phyloP scores from a whole-genome alignment of 2,329 filamentous ascomycete genomes.

The Paecilomyces formosus region DNA sequence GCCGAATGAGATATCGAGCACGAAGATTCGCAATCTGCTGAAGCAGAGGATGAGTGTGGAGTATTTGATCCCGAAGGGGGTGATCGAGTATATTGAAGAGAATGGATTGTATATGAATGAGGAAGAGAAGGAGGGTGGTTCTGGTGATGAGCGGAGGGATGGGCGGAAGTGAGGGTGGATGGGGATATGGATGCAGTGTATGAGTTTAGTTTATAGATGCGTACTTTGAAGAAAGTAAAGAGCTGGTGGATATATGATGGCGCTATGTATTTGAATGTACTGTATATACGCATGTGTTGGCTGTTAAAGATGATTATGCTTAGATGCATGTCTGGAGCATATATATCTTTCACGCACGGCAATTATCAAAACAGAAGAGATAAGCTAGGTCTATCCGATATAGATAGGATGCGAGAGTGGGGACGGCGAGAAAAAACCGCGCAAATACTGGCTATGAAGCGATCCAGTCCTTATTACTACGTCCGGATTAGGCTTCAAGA shows the following conservation, averaged over 20 bases:
- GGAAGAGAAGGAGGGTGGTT: neutral
- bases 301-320: no score
- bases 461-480: neutral
- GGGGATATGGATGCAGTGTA: neutral
- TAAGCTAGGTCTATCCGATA: no score
- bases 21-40: constrained; percentile 65
- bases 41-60: constrained; percentile 66
- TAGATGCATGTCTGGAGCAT: no score
- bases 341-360: no score
- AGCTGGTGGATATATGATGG: no score
- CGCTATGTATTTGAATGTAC: neutral
- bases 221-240: no score
- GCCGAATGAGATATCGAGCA: constrained; percentile 66
- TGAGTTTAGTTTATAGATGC: neutral
- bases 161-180: neutral
- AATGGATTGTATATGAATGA: constrained; percentile 51
- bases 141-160: neutral
- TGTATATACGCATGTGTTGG: neutral
- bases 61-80: constrained; percentile 59
- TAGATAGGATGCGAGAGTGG: no score
- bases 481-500: neutral
- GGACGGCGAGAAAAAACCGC: no score
- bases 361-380: no score
- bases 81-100: constrained; percentile 59
- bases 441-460: no score